Evolutionary conservation across 345 rosid species (phyloP).

Genomic region (Pistacia vera): DNA sequence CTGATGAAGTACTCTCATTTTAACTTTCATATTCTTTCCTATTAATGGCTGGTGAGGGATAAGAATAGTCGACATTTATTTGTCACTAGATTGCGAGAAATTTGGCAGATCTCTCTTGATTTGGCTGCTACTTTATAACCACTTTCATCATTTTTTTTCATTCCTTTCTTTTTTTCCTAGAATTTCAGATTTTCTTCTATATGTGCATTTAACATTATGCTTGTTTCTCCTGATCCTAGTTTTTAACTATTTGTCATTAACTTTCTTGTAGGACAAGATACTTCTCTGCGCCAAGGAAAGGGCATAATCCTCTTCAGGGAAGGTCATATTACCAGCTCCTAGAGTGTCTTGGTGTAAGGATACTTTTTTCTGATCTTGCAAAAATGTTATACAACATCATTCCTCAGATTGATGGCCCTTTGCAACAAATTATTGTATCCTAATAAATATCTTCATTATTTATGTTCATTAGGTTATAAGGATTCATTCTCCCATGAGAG

Average conservation of each 20-base stretch:
- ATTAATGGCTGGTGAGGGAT: neutral
- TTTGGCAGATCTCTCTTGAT: neutral
- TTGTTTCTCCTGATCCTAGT: neutral
- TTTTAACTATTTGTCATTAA: slow-evolving; percentile 15
- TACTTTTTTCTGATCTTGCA: neutral
- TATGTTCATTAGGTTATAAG: slow-evolving; percentile 67
- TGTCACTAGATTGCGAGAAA: neutral
- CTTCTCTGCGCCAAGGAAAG: slow-evolving; percentile 90
- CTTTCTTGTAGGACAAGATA: slow-evolving; percentile 73
- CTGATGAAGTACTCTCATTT: neutral
- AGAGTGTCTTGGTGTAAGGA: slow-evolving; percentile 93
- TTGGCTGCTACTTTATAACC: neutral
- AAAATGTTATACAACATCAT: neutral
- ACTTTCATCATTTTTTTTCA: neutral
- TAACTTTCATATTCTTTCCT: neutral
- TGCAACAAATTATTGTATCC: neutral
- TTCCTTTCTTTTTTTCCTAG: neutral
- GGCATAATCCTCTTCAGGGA: slow-evolving; percentile 98
- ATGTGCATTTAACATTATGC: neutral
- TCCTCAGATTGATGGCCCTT: neutral
- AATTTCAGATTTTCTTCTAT: neutral
- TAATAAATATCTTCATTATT: slow-evolving; percentile 8
- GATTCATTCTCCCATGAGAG: slow-evolving; percentile 95
- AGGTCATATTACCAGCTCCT: slow-evolving; percentile 96
- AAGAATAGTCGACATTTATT: neutral